Evolutionary conservation across 371 early-diverging fungal genomes (phyloP).

Genomic region (Batkoa obscura): DNA sequence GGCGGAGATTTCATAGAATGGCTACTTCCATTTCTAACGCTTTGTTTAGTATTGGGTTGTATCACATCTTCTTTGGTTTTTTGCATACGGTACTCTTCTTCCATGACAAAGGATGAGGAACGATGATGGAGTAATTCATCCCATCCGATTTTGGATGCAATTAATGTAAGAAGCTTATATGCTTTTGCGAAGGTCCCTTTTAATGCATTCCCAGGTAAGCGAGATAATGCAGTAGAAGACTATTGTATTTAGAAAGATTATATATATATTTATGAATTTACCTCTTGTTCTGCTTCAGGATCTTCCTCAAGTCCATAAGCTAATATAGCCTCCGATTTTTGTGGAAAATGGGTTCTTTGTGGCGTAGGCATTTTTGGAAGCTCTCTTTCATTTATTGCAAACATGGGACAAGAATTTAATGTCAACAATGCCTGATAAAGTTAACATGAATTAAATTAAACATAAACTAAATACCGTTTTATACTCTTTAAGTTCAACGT

Average conservation of each 20-base stretch:
- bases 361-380: constrained; percentile 82
- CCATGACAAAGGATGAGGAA: constrained; percentile 88
- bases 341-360: constrained; percentile 54
- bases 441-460: neutral
- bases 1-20: too few species aligned
- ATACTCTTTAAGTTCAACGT: constrained; percentile 67
- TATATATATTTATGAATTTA: constrained; percentile 7
- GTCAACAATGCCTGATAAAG: constrained; percentile 59
- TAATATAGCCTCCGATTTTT: constrained; percentile 39
- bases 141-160: constrained; percentile 80
- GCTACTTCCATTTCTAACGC: neutral
- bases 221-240: constrained; percentile 23
- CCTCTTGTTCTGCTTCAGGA: constrained; percentile 46
- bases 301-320: constrained; percentile 48
- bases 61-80: constrained; percentile 39
- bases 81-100: constrained; percentile 80
- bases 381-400: constrained; percentile 76
- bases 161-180: constrained; percentile 53
- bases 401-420: constrained; percentile 94
- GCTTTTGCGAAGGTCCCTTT: constrained; percentile 83
- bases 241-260: neutral
- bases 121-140: constrained; percentile 75
- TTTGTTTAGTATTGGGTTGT: constrained; percentile 11
- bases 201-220: constrained; percentile 71
- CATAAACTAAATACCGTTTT: constrained; percentile 35